These are phyloP conservation scores for Gleditsia sinensis DNA, from an alignment of 306 rosid genomes.

Conservation along the genomic window DNA sequence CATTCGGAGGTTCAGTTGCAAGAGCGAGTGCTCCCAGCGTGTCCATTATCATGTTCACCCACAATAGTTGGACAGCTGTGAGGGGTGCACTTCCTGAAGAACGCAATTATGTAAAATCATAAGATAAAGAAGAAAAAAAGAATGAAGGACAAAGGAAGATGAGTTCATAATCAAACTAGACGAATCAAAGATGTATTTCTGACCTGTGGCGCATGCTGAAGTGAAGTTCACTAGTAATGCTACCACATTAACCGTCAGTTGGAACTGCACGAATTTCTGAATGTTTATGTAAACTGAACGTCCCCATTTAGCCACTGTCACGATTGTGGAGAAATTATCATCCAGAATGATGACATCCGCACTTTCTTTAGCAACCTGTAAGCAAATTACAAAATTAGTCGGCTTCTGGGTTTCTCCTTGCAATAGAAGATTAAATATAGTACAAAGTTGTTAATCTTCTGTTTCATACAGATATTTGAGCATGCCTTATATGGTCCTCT, in stretches of 20 bases:
- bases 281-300: slow-evolving; percentile 93
- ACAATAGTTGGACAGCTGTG: slow-evolving; percentile 92
- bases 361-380: slow-evolving; percentile 97
- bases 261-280: slow-evolving; percentile 97
- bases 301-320: slow-evolving; percentile 97
- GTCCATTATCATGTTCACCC: slow-evolving; percentile 99
- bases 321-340: slow-evolving; percentile 97
- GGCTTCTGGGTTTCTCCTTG: slow-evolving; percentile 7
- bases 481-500: too few species aligned
- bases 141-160: background rate
- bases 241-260: slow-evolving; percentile 91
- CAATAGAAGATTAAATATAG: slow-evolving; percentile 19
- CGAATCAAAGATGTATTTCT: slow-evolving; percentile 29
- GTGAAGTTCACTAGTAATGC: slow-evolving; percentile 92
- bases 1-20: slow-evolving; percentile 95
- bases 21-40: slow-evolving; percentile 97
- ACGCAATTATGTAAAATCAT: slow-evolving; percentile 24
- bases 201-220: slow-evolving; percentile 92
- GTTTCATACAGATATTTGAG: slow-evolving; percentile 11
- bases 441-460: background rate
- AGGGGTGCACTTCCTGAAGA: slow-evolving; percentile 85
- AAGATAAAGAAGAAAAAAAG: slow-evolving; percentile 26
- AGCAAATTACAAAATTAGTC: slow-evolving; percentile 25
- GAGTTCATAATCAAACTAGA: slow-evolving; percentile 10
- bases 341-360: slow-evolving; percentile 97